Base-by-base conservation (phyloP, 2,329 filamentous ascomycete genomes). In the Colletotrichum cuscutae region DNA sequence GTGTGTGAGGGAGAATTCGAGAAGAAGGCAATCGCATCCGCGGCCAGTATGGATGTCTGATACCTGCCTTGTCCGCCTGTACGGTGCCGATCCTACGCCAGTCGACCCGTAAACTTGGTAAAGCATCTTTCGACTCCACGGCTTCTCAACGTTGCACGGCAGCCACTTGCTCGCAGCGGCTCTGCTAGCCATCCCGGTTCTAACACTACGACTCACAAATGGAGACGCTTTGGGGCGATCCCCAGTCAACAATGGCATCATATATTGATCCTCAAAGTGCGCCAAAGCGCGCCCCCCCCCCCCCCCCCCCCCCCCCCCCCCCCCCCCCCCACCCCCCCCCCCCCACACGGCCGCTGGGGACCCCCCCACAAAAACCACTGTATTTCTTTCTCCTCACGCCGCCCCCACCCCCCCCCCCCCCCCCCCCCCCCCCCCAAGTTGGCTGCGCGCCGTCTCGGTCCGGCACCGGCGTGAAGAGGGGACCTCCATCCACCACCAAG, bases 51-150 rank as follows among this genome's bases (percentile, higher is more conserved):
- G 28, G 32, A 13, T 22, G 54, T 30, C 46, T 32, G 11, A 32
- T 42, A 42, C 32, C 56, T 35, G 24, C 28, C 35, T 26, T 58
- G 26, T 49, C 32, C 19, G 46, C 57, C 30, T 56, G 46, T n/a
- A 56, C 15, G 56, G 46, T 61, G 60, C 56, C 37, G 54, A 65
- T 70, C 66, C 24, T 37, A 30, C 54, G 49, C 49, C 54, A 37
- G 66, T 37, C 26, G 66, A 65, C 24, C 70, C 70, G 60, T 64
- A n/a, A 35, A 49, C 28, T 63, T 46, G 54, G 70, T 70, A 72
- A 69, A 64, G 32, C 58, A 65, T 70, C 54, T 65, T 72, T 70
- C 54, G 52, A 68, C 58, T 56, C 60, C 65, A 71, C 35, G 59
- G 53, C 65, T 69, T 22, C 52, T 26, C 24, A n/a, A 28, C n/a